Conservation (phyloP, 1,284 basidiomycete genomes). For the Boletus semigastroideus region DNA sequence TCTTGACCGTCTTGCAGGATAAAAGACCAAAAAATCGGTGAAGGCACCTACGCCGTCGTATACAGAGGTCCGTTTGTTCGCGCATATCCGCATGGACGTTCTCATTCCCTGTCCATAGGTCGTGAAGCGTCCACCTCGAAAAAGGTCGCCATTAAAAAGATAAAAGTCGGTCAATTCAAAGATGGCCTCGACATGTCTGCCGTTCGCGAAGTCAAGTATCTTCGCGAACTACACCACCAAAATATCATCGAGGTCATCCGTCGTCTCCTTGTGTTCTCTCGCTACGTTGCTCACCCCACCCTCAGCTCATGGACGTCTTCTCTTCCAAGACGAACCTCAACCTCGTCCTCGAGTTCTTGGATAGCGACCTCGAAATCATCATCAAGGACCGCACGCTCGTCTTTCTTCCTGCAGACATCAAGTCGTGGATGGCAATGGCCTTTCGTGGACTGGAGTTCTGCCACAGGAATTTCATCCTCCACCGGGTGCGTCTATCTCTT, state of each 20-base stretch:
- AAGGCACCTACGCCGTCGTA: constrained; percentile 97
- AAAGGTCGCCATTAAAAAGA: constrained; percentile 97
- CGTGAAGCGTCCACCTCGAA: constrained; percentile 67
- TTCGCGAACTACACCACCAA: constrained; percentile 91
- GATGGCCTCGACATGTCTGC: constrained; percentile 99
- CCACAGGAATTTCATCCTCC: constrained; percentile 91
- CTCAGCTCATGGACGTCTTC: constrained; percentile 93
- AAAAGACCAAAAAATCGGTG: constrained; percentile 91
- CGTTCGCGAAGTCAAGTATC: constrained; percentile 96
- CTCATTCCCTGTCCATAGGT: constrained; percentile 40
- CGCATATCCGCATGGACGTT: neutral
- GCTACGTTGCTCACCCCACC: neutral
- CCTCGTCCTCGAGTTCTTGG: constrained; percentile 95
- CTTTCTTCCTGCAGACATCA: constrained; percentile 95
- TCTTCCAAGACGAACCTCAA: constrained; percentile 96
- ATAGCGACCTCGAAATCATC: constrained; percentile 96
- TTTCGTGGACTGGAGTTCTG: constrained; percentile 96
- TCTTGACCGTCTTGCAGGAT: constrained; percentile 46
- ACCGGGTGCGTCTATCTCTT: constrained; percentile 65
- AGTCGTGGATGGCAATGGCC: constrained; percentile 99
- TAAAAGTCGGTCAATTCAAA: constrained; percentile 95
- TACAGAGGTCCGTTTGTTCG: constrained; percentile 70
- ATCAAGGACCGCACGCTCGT: constrained; percentile 92
- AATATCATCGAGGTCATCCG: constrained; percentile 86
- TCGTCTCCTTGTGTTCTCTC: neutral